Evolutionary conservation across 768 basidiomycete species (phyloP).

Genomic region (Phlegmacium glaucopus): DNA sequence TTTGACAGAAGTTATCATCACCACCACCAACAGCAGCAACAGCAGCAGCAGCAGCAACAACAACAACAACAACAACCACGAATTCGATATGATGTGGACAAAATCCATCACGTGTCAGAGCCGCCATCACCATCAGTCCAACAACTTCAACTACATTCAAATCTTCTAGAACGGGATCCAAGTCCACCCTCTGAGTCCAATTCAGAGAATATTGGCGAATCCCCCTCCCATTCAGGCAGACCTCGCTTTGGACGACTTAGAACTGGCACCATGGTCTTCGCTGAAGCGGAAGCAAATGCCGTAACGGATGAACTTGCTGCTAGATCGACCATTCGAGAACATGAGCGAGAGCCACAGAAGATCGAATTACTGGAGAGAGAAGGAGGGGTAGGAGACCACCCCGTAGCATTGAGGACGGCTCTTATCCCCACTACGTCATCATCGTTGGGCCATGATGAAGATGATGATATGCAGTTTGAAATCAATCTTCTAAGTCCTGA

Average conservation of each 20-base stretch:
- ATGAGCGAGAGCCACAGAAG: constrained; percentile 7
- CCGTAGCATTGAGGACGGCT: no score
- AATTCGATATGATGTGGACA: background rate
- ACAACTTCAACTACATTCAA: background rate
- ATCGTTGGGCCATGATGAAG: constrained; percentile 3
- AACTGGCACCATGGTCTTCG: constrained; percentile 76
- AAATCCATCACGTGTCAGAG: no score
- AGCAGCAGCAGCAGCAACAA: constrained; percentile 4
- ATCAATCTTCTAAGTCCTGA: constrained; percentile 13
- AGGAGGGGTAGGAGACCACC: constrained; percentile 3
- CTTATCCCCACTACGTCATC: no score
- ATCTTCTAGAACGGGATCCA: background rate
- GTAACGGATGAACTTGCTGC: constrained; percentile 33
- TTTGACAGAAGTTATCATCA: background rate
- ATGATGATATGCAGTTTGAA: constrained; percentile 12
- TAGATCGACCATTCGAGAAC: constrained; percentile 13
- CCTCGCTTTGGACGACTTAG: constrained; percentile 49
- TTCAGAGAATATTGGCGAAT: constrained; percentile 13
- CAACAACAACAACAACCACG: constrained; percentile 6
- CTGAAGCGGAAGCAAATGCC: constrained; percentile 30
- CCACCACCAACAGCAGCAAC: constrained; percentile 3
- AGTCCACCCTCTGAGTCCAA: background rate
- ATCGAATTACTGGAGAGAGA: constrained; percentile 8
- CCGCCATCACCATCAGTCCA: no score
- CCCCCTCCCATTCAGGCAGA: constrained; percentile 24